Percentiles rank a stretch among this genome's conserved stretches.
phyloP scores from a whole-genome alignment of 129 eudicot genomes.

The Scalesia atractyloides region DNA sequence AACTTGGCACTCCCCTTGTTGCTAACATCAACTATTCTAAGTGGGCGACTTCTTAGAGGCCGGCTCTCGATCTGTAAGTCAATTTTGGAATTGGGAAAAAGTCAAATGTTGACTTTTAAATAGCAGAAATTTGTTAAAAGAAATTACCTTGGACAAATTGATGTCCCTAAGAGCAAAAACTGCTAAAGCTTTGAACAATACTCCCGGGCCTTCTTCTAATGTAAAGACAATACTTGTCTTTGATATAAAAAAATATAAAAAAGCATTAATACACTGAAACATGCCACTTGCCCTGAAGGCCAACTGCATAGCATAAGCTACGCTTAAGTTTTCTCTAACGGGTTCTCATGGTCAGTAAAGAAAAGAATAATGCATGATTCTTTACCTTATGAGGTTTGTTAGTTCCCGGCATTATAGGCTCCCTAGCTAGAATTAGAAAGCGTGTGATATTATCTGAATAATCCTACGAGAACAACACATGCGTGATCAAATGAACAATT shows the following conservation, averaged over 20 bases:
- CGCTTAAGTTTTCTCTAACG: too few relatives aligned
- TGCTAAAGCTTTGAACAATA: conserved; percentile 85
- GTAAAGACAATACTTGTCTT: conserved; percentile 90
- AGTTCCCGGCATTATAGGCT: conserved; percentile 75
- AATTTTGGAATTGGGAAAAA: background rate
- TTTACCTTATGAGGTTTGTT: conserved; percentile 73
- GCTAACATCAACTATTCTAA: conserved; percentile 70
- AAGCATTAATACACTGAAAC: background rate
- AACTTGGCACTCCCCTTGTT: conserved; percentile 85
- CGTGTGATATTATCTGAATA: conserved; percentile 65
- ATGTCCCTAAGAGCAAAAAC: conserved; percentile 79
- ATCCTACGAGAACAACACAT: conserved; percentile 46
- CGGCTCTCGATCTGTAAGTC: conserved; percentile 73
- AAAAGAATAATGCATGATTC: background rate
- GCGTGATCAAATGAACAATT: conserved; percentile 4
- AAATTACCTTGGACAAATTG: conserved; percentile 67
- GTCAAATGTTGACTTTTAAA: background rate
- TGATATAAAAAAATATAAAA: background rate
- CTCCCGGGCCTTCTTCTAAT: conserved; percentile 88
- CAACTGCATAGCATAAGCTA: too few relatives aligned
- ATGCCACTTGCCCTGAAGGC: background rate
- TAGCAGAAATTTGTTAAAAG: conserved; percentile 3
- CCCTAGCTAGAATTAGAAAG: conserved; percentile 79
- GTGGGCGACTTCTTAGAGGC: conserved; percentile 71
- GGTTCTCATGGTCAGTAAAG: background rate